Evolutionary conservation across 805 yeast genomes (phyloP), one percentile per base, ranked within the genome.

Genomic region (Lipomyces mesembrius): DNA sequence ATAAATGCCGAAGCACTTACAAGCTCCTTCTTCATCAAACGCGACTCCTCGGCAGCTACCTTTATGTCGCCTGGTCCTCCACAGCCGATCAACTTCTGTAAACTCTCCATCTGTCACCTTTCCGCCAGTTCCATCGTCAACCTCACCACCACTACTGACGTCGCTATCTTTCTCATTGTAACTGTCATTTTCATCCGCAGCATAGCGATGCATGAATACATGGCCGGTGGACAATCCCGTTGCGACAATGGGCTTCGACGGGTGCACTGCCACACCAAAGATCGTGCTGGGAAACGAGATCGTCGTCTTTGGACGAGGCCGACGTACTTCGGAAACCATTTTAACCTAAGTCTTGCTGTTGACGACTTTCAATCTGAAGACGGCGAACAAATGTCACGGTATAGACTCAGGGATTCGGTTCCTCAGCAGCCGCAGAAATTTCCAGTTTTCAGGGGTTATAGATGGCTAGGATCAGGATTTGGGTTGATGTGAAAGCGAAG

Each of bases 41-140:
- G 85, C 79, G 1, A 91, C 79, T 3, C 89, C 85, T 55, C 99
- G 80, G 67, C 96, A 91, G 70, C 96, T 88, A 0, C 92, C 93
- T 76, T 92, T 92, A 75, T 94, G 98, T 75, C 98, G 84, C 74
- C 86, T 90, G 0, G 98, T 93, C 63, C 88, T 85, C 99, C 99
- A 94, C 22, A 80, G 60, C 22, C 65, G 68, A 11, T 70, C 72
- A 12, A 77, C 77, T 4, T 74, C 75, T 4, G 22, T 29, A 22
- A 52, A n/a, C 25, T 56, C n/a, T 2, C 35, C 43, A n/a, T 35
- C 46, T 3, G 20, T 17, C 46, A 20, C 27, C 25, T 17, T 43
- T 37, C 43, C 43, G 5, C 43, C 43, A 37, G 17, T 37, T 37
- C 43, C 14, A 9, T 9, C 32, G 34, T n/a, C 54, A 11, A 29